Evolutionary conservation across 148 eudicot genomes (phyloP).

Genomic region (Silene uniflora): DNA sequence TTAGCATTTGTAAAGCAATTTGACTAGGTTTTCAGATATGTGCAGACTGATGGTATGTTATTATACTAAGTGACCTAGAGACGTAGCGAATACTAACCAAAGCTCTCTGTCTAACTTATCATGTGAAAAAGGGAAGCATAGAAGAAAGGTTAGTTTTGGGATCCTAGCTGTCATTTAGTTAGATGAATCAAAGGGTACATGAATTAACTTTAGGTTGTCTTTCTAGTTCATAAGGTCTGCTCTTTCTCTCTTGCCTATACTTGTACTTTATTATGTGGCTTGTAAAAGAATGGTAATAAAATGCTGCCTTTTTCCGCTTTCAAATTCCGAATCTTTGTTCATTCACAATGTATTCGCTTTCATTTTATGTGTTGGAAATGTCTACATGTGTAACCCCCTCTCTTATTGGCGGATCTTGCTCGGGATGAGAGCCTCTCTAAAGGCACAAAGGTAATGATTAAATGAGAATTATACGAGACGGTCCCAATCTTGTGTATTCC

Average conservation of each 20-base stretch:
- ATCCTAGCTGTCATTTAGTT: conserved; percentile 10
- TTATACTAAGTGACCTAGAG: conserved; percentile 21
- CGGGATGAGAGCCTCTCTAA: too few relatives aligned
- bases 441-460: background rate
- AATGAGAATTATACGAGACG: background rate
- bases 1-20: conserved; percentile 35
- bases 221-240: conserved; percentile 10
- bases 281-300: conserved; percentile 18
- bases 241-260: conserved; percentile 13
- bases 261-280: conserved; percentile 5
- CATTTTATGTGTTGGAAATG: too few relatives aligned
- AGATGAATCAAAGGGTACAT: conserved; percentile 13
- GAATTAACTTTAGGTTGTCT: conserved; percentile 16
- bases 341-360: background rate
- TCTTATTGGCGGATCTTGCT: too few relatives aligned
- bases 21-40: conserved; percentile 28
- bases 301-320: background rate
- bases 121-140: conserved; percentile 14
- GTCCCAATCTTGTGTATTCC: background rate
- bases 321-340: background rate
- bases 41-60: conserved; percentile 41
- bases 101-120: conserved; percentile 36
- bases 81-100: conserved; percentile 27
- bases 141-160: conserved; percentile 11
- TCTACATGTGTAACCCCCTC: too few relatives aligned